These are phyloP conservation scores for Penicillium paxilli DNA, from an alignment of 495 filamentous ascomycete species.

Conservation along the genomic window DNA sequence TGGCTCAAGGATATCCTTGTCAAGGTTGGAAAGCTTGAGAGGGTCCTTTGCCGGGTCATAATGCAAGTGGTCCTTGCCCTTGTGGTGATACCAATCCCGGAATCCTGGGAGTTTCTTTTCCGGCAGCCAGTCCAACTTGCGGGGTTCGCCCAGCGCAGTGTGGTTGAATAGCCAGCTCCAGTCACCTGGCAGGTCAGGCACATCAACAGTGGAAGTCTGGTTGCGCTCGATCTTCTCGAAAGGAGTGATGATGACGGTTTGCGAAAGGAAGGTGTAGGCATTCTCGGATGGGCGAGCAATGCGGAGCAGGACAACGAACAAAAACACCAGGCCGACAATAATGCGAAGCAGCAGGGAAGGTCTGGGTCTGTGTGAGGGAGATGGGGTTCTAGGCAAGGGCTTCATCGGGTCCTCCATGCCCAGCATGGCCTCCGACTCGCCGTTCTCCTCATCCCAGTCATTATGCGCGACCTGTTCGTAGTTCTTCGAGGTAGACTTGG, in stretches of 20 bases:
- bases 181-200: slow-evolving; percentile 16
- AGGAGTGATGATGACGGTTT: slow-evolving; percentile 19
- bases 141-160: slow-evolving; percentile 19
- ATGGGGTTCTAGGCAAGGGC: not conserved
- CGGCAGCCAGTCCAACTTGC: slow-evolving; percentile 26
- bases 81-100: slow-evolving; percentile 25
- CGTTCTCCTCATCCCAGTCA: slow-evolving; percentile 21
- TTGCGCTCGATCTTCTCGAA: slow-evolving; percentile 12
- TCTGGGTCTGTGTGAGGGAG: not conserved
- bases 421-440: slow-evolving; percentile 5
- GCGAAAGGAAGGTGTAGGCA: slow-evolving; percentile 20
- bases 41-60: slow-evolving; percentile 41
- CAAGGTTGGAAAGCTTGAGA: slow-evolving; percentile 41
- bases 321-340: not conserved
- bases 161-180: slow-evolving; percentile 26
- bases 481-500: not conserved
- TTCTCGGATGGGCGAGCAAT: slow-evolving; percentile 15
- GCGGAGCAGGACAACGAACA: slow-evolving; percentile 10
- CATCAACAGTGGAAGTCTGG: slow-evolving; percentile 7
- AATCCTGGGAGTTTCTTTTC: slow-evolving; percentile 20
- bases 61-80: slow-evolving; percentile 10
- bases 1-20: slow-evolving; percentile 29
- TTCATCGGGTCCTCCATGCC: slow-evolving; percentile 1
- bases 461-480: slow-evolving; percentile 18
- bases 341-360: slow-evolving; percentile 7